phyloP scores from a whole-genome alignment of 805 yeast genomes.

The Hermanozyma aechmeae region DNA sequence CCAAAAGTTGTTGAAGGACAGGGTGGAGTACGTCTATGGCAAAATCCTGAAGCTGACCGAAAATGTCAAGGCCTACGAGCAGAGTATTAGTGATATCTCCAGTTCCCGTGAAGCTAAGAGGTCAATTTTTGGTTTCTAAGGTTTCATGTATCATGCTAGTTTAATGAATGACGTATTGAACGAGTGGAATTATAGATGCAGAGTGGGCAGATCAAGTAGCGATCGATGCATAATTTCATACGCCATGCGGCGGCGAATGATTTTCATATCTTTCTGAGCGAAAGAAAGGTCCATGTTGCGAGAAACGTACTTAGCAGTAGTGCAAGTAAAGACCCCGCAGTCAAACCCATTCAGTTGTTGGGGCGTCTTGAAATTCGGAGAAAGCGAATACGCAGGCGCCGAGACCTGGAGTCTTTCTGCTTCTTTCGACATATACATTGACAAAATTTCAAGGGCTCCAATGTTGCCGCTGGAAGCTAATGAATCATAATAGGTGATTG shows the following conservation, averaged over 20 bases:
- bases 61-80: slow-evolving; percentile 24
- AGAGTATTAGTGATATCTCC: slow-evolving; percentile 13
- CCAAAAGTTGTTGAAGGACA: slow-evolving; percentile 44
- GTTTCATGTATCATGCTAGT: no score
- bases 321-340: slow-evolving; percentile 91
- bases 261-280: slow-evolving; percentile 59
- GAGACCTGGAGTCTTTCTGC: slow-evolving; percentile 37
- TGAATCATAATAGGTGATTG: slow-evolving; percentile 73
- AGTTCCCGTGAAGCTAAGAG: slow-evolving; percentile 1
- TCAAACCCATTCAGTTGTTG: slow-evolving; percentile 86
- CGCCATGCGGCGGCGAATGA: slow-evolving; percentile 61
- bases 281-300: slow-evolving; percentile 42
- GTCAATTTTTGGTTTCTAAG: slow-evolving; percentile 7
- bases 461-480: slow-evolving; percentile 39
- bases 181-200: no score
- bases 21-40: slow-evolving; percentile 57
- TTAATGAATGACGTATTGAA: no score
- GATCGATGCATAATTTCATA: slow-evolving; percentile 46
- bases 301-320: slow-evolving; percentile 58
- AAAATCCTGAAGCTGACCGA: slow-evolving; percentile 58
- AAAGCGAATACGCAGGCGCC: slow-evolving; percentile 15
- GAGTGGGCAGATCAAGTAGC: no score
- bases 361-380: slow-evolving; percentile 42
- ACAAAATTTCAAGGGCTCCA: slow-evolving; percentile 35
- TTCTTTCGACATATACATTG: slow-evolving; percentile 61